Evolutionary conservation across 495 filamentous ascomycete species (phyloP), one percentile per base, ranked within the genome.

Genomic region (Tuber umbilicatum): DNA sequence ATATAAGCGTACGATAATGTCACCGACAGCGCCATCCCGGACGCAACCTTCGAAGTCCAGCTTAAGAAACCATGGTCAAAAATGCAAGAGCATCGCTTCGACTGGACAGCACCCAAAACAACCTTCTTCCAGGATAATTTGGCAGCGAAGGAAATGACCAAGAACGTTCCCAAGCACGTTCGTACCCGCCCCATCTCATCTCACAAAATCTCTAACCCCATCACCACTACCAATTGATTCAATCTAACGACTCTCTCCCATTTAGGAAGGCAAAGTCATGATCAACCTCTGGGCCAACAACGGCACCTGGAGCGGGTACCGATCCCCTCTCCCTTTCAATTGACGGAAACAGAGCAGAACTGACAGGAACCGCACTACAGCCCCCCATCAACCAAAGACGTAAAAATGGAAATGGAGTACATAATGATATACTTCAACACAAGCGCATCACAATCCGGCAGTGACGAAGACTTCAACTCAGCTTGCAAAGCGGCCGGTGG

Each of bases 231-330:
- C 69, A 42, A 69, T 27, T 19, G 47, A 47, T 45, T 2, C 9
- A n/a, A 64, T 55, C 68, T 74, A 27, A 78, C 73, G 35, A 0
- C n/a, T 16, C 71, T 71, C 21, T 31, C 68, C 38, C 40, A 69
- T 69, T 69, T 7, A 79, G 78, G 70, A 71, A 31, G 76, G 79
- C 23, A 80, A 70, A 73, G 55, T 74, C 37, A 80, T 80, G 43
- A 38, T 82, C 35, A 82, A 82, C 64, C 64, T 82, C 60, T 82
- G 80, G 80, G 80, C 80, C 27, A 77, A 82, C 60, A 81, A 81
- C 35, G 80, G 80, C 40, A 70, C 67, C 21, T 82, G 80, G 80
- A 75, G 77, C 69, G 80, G 80, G 77, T 78, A 64, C 60, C 37
- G 19, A 21, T 73, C 70, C 38, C 6, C 27, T 47, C 43, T 40